A percentile compares a stretch with the other conserved stretches of the same genome.
phyloP scores from a whole-genome alignment of 352 stramenopile species.

The Globisporangium paroecandrum region DNA sequence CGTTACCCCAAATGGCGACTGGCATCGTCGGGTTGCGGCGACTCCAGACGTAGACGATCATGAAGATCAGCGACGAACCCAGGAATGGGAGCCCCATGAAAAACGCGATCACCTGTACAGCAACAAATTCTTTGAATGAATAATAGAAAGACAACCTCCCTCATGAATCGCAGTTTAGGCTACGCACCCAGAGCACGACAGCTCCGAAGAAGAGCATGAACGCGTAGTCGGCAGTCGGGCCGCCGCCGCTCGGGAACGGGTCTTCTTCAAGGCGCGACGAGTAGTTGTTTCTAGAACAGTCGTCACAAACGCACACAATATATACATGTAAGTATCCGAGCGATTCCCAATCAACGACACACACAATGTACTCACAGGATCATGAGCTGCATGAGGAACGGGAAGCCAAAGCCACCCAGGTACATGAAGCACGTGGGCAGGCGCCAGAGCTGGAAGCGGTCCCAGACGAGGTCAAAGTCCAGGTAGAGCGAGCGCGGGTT shows the following conservation, averaged over 20 bases:
- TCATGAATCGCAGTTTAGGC: neutral
- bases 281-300: constrained; percentile 65
- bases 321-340: neutral
- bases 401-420: constrained; percentile 85
- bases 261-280: constrained; percentile 81
- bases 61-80: constrained; percentile 84
- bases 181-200: constrained; percentile 67
- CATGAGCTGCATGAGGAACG: constrained; percentile 90
- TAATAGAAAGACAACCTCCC: neutral
- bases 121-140: neutral
- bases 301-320: neutral
- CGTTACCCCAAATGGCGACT: constrained; percentile 78
- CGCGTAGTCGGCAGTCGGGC: constrained; percentile 82
- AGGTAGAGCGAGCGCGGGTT: constrained; percentile 83
- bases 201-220: constrained; percentile 90
- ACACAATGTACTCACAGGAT: constrained; percentile 59
- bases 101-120: constrained; percentile 66
- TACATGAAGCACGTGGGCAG: constrained; percentile 88
- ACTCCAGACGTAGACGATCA: constrained; percentile 91
- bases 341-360: neutral
- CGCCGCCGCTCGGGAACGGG: constrained; percentile 76
- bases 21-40: constrained; percentile 77
- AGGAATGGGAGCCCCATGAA: constrained; percentile 85
- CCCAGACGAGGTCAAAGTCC: constrained; percentile 83
- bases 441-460: constrained; percentile 87